Base-by-base conservation (phyloP, 352 stramenopile genomes). In the Lagenidium giganteum region DNA sequence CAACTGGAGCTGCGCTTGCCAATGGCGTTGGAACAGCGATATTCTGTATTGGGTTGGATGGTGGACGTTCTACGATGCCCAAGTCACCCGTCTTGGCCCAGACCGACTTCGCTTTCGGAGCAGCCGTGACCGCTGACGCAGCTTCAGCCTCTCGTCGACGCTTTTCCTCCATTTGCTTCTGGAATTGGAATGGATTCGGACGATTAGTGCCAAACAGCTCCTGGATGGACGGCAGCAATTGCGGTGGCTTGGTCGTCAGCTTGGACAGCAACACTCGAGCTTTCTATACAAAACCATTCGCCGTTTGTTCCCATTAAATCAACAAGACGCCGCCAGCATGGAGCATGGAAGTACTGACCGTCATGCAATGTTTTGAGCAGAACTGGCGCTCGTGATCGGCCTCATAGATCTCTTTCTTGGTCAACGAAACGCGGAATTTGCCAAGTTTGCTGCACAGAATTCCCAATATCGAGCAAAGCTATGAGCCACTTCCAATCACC, bases 191-290 rank as follows among this genome's bases (percentile, higher is more conserved):
- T 6, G 82, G 82, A 52, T 91, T 86, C 12, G 82, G 82, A 12
- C 74, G 70, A 9, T 85, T 59, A 3, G 78, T 90, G 24, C 82
- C 82, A 57, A 93, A 93, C 7, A 93, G 71, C 39, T 93, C 70
- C 26, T 65, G 14, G 2, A 93, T 42, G 7, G 82, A 89, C 21
- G 82, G 82, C 28, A 91, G 61, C n/a, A 93, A 61, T 42, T 93
- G 82, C 24, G 79, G 75, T n/a, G 82, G 78, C 40, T 91, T 93
- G 35, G 73, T 53, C 23, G 59, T 67, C 4, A 93, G 61, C 51
- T 61, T 71, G 13, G 71, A 73, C n/a, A 87, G 36, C 29, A 75
- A 61, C 17, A 83, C 56, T 5, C 70, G 67, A 31, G 76, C 76
- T 81, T 86, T 89, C 82, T 93, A 47, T n/a, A 37, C 0, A 8